phyloP scores from a whole-genome alignment of 78 protist genomes.

The Dictyostelium intermedium region DNA sequence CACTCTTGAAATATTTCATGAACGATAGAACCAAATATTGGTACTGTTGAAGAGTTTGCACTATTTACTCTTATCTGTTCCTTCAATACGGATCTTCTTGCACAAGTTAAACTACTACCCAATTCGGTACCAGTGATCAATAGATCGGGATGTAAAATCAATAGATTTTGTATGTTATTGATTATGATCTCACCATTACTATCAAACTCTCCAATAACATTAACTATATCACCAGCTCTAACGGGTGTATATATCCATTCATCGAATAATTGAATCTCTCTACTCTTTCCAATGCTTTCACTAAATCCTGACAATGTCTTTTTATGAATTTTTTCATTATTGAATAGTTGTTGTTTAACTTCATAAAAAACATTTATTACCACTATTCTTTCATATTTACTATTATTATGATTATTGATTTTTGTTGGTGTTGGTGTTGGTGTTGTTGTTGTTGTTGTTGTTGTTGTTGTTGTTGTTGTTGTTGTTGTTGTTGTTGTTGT shows the following conservation, averaged over 20 bases:
- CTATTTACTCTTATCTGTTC: not conserved
- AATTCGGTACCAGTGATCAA: slow-evolving; percentile 68
- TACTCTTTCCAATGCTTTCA: not conserved
- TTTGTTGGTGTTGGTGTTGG: too few relatives aligned
- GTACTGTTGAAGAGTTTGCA: not conserved
- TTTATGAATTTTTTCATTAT: not conserved
- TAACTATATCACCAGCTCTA: slow-evolving; percentile 25
- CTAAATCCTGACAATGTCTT: slow-evolving; percentile 22
- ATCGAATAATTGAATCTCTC: slow-evolving; percentile 12
- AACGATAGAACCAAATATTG: slow-evolving; percentile 50
- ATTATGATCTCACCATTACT: not conserved
- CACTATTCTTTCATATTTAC: slow-evolving; percentile 48
- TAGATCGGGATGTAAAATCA: slow-evolving; percentile 54
- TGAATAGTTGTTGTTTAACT: not conserved
- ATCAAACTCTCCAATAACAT: slow-evolving; percentile 61
- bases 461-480: not conserved
- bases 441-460: not conserved
- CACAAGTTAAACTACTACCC: slow-evolving; percentile 56
- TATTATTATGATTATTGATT: not conserved
- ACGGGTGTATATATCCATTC: slow-evolving; percentile 40
- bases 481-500: not conserved
- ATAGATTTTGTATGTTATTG: not conserved
- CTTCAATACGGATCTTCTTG: slow-evolving; percentile 45
- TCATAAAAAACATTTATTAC: slow-evolving; percentile 13
- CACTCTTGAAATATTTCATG: slow-evolving; percentile 72